Conservation (phyloP, 495 filamentous ascomycete species). For the Monascus purpureus region DNA sequence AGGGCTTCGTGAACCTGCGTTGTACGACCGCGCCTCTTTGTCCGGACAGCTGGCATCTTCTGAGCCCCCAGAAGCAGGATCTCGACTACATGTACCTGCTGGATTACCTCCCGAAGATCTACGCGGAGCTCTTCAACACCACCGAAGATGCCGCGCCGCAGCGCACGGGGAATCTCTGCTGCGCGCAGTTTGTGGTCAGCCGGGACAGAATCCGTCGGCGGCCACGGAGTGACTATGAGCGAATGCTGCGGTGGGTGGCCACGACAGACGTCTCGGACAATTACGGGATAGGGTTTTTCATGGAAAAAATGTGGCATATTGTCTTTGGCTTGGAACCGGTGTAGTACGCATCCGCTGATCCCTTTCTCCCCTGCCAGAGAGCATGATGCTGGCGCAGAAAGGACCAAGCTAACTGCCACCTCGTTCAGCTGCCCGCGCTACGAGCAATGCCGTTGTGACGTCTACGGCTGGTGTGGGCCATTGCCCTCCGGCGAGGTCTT, state of each 20-base stretch:
- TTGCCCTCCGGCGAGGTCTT: no score
- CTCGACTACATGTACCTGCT: constrained; percentile 22
- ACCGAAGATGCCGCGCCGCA: constrained; percentile 16
- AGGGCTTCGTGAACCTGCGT: constrained; percentile 30
- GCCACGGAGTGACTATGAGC: constrained; percentile 25
- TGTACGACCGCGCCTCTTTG: constrained; percentile 25
- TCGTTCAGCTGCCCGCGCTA: constrained; percentile 19
- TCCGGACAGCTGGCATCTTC: constrained; percentile 17
- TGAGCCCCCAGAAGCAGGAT: constrained; percentile 16
- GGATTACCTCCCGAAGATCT: constrained; percentile 19
- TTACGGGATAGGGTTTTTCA: constrained; percentile 28
- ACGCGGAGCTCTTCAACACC: constrained; percentile 19
- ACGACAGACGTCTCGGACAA: constrained; percentile 19
- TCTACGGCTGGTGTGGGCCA: constrained; percentile 31
- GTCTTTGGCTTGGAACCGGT: constrained; percentile 26
- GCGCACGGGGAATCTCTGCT: constrained; percentile 31
- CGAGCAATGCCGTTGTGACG: constrained; percentile 31
- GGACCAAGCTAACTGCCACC: background rate
- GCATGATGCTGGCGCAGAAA: background rate
- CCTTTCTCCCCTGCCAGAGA: constrained; percentile 2
- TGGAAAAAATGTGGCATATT: constrained; percentile 30
- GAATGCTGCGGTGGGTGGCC: constrained; percentile 28
- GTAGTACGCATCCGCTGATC: no score
- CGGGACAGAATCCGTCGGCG: constrained; percentile 27
- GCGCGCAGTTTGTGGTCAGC: constrained; percentile 35